Conservation (phyloP, 257 asterid genomes). For the Paulownia fortunei region DNA sequence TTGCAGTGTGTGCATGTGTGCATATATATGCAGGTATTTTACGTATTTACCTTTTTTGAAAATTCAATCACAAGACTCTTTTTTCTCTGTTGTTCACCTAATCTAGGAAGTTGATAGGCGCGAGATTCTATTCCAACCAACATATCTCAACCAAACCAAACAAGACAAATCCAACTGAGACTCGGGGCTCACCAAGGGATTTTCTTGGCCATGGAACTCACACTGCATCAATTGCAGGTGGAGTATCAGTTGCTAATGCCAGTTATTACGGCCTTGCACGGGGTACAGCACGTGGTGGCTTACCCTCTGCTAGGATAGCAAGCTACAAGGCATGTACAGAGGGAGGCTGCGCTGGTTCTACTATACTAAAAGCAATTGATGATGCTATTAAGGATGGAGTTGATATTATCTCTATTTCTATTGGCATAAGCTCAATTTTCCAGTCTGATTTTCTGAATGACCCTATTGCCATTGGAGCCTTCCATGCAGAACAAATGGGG, state of each 20-base stretch:
- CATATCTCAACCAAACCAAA: conserved; percentile 20
- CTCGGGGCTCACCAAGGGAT: conserved; percentile 65
- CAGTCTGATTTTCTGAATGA: conserved; percentile 59
- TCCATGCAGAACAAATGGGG: conserved; percentile 71
- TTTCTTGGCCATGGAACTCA: conserved; percentile 71
- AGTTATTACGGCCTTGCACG: conserved; percentile 66
- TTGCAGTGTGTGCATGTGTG: too few relatives aligned
- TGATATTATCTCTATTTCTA: conserved; percentile 70
- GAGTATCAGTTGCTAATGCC: conserved; percentile 52
- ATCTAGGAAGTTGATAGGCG: conserved; percentile 73
- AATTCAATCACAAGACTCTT: neutral
- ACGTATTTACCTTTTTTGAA: too few relatives aligned
- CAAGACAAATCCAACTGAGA: neutral
- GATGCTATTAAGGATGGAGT: conserved; percentile 81
- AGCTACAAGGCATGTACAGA: conserved; percentile 65
- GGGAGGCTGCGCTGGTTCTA: conserved; percentile 58
- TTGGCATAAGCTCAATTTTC: conserved; percentile 53
- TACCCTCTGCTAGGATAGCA: conserved; percentile 70
- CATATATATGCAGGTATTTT: too few relatives aligned
- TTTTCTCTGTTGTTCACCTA: neutral
- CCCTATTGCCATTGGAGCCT: conserved; percentile 80
- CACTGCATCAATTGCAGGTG: conserved; percentile 75
- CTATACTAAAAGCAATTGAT: conserved; percentile 67
- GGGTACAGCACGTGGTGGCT: conserved; percentile 73
- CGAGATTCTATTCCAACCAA: conserved; percentile 57